phyloP scores from a whole-genome alignment of 176 grass and related monocot genomes.

The Ananas comosus region DNA sequence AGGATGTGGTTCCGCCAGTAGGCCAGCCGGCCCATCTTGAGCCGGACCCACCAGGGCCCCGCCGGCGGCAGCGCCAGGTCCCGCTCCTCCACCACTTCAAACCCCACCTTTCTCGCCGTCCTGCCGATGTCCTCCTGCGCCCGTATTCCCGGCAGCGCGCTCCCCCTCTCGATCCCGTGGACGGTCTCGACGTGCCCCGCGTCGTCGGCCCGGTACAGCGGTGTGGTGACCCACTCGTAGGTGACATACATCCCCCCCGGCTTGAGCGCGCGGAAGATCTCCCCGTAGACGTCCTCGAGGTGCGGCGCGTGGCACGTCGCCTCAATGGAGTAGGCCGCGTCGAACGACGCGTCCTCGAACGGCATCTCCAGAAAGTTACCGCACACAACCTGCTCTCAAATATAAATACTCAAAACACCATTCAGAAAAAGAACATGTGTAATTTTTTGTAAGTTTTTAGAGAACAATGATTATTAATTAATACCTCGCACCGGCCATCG shows the following conservation, averaged over 20 bases:
- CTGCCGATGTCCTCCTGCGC: slow-evolving; percentile 9
- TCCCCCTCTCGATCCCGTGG: slow-evolving; percentile 12
- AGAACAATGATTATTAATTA: neutral
- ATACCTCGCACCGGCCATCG: slow-evolving; percentile 7
- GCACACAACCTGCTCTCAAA: neutral
- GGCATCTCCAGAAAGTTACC: slow-evolving; percentile 18
- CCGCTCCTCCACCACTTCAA: slow-evolving; percentile 15
- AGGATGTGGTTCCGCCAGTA: slow-evolving; percentile 13
- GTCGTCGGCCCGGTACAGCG: slow-evolving; percentile 4
- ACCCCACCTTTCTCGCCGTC: slow-evolving; percentile 7
- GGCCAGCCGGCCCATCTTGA: slow-evolving; percentile 10
- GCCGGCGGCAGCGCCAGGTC: slow-evolving; percentile 15
- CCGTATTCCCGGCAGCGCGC: slow-evolving; percentile 11
- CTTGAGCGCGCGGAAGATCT: slow-evolving; percentile 14
- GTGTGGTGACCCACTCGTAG: slow-evolving; percentile 18
- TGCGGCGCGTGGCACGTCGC: slow-evolving; percentile 11
- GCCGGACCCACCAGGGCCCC: slow-evolving; percentile 13
- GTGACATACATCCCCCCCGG: slow-evolving; percentile 2
- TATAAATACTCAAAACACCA: too few species aligned
- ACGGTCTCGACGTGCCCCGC: slow-evolving; percentile 6
- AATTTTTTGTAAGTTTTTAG: too few species aligned
- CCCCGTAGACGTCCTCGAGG: slow-evolving; percentile 12
- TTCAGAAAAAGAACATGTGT: too few species aligned
- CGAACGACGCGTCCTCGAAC: slow-evolving; percentile 14
- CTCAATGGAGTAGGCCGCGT: slow-evolving; percentile 11